A percentile compares a stretch with the other conserved stretches of the same genome.
phyloP scores from a whole-genome alignment of 2,329 filamentous ascomycete genomes.

The Penicillium glabrum region DNA sequence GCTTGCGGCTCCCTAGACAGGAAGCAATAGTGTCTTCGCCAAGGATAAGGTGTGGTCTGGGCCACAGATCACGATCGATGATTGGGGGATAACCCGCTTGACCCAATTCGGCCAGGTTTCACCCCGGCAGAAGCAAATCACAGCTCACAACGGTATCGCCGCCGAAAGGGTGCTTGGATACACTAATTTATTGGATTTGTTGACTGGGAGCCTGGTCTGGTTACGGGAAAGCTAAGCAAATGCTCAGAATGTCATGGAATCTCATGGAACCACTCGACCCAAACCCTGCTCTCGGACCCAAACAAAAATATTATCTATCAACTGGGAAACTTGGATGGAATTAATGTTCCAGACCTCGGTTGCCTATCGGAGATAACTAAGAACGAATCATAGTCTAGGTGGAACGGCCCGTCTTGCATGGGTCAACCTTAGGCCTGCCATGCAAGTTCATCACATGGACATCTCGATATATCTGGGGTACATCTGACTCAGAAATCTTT shows the following conservation, averaged over 20 bases:
- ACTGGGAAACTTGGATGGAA: not conserved
- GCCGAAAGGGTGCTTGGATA: not conserved
- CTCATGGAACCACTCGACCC: not conserved
- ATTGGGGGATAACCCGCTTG: not conserved
- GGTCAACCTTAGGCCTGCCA: not conserved
- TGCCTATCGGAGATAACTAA: not conserved
- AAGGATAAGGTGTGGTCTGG: constrained; percentile 21
- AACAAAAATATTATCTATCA: not conserved
- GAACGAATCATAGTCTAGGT: not conserved
- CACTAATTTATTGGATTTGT: not conserved
- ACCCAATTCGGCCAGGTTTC: not conserved
- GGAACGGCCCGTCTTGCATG: not conserved
- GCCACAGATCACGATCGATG: constrained; percentile 1
- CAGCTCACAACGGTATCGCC: not conserved
- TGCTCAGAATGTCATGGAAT: not conserved
- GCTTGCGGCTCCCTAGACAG: constrained; percentile 5
- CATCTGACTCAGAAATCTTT: not conserved
- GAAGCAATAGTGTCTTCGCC: not conserved
- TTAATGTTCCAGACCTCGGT: too few relatives aligned
- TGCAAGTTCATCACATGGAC: not conserved
- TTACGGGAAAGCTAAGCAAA: not conserved
- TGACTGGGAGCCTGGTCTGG: not conserved
- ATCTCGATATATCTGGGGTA: not conserved
- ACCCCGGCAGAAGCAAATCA: not conserved
- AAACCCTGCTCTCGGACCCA: not conserved